Base-by-base conservation (phyloP, 2,329 filamentous ascomycete genomes). In the Penicillium sp. region DNA sequence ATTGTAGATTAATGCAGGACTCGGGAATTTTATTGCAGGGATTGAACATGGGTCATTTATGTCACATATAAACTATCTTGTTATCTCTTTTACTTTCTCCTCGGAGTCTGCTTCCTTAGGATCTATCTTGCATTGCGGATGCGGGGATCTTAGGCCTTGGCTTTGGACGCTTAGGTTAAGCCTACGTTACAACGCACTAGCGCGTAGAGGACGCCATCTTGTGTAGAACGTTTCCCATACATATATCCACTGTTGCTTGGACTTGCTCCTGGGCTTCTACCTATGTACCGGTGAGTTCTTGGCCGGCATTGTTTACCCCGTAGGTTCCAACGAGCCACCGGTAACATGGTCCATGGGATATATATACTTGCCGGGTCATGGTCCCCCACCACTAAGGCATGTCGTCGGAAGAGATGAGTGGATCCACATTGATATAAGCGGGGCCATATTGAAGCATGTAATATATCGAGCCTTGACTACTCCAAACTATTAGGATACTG, bases 171-270 rank as follows among this genome's bases (percentile, higher is more conserved):
- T 50, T 53, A 39, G 27, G 9, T n/a, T n/a, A n/a, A 28, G 43
- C 13, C 33, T 36, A 51, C 5, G 42, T 50, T 55, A 35, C 47
- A 51, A 18, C 30, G 28, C 22, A 28, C 41, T 34, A 40, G 53
- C 53, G 47, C 49, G 35, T 51, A 49, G 30, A 48, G 12, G 43
- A 50, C 46, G 46, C 46, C 49, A 50, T 47, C 46, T 55, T 46
- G 43, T 42, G 31, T 22, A 4, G 22, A 22, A 14, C 30, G n/a
- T 28, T 28, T 35, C 27, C 19, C 19, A 22, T 5, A 22, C 19
- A 22, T 22, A n/a, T n/a, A n/a, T n/a, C n/a, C n/a, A n/a, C n/a
- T n/a, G n/a, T 2, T 22, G 34, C 34, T 31, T 28, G 30, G 12
- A 16, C 16, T 12, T 22, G 6, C 19, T 22, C 19, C 6, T 3